These are phyloP conservation scores for Pyrenopolyporus hunteri DNA, from an alignment of 495 filamentous ascomycete species.

Conservation along the genomic window DNA sequence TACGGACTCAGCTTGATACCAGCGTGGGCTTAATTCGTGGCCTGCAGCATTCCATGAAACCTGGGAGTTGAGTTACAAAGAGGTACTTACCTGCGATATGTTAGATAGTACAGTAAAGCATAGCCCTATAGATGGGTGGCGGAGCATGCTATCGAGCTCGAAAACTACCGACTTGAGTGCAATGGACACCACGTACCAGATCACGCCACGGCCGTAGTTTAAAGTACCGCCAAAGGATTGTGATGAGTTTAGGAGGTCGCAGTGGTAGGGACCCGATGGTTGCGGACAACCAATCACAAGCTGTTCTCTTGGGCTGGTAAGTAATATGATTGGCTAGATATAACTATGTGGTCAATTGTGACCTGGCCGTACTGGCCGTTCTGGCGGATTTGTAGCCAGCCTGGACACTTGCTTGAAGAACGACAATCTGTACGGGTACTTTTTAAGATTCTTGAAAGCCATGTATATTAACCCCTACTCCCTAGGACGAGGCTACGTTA, in stretches of 20 bases:
- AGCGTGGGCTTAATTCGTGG: background rate
- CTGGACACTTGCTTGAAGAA: background rate
- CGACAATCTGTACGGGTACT: background rate
- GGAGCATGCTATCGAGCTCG: background rate
- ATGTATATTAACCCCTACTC: background rate
- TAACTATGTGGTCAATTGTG: too few relatives aligned
- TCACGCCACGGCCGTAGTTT: background rate
- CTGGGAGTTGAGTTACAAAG: background rate
- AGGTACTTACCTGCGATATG: too few relatives aligned
- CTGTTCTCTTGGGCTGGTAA: conserved; percentile 4
- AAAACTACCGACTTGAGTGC: too few relatives aligned
- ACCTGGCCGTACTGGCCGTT: too few relatives aligned
- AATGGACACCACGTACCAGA: background rate
- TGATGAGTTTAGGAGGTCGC: background rate
- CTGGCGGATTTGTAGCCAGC: background rate
- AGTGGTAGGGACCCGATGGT: conserved; percentile 14
- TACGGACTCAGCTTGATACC: background rate
- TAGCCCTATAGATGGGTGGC: background rate
- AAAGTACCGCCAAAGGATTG: background rate
- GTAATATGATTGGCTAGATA: background rate
- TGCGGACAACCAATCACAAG: conserved; percentile 18
- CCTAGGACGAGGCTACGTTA: background rate
- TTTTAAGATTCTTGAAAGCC: background rate
- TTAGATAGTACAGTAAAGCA: conserved; percentile 1
- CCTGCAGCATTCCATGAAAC: background rate